A percentile compares a stretch with the other conserved stretches of the same genome.
These are phyloP conservation scores for Metrosideros polymorpha DNA, from an alignment of 441 rosid species.

Conservation along the genomic window DNA sequence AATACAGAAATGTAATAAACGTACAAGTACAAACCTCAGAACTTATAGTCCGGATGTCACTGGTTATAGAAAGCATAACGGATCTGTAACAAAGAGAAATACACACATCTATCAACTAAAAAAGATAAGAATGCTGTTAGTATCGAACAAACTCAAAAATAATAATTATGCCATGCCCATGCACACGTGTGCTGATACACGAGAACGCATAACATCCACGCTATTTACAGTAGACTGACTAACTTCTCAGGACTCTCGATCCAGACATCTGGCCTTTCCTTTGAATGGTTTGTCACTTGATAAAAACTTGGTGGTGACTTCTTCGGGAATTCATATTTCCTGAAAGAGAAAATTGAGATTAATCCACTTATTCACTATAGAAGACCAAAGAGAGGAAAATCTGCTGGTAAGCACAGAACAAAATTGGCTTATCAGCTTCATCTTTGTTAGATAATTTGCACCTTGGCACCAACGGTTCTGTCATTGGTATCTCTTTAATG, in stretches of 20 bases:
- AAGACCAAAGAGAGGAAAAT: background rate
- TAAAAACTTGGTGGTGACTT: slow-evolving; percentile 79
- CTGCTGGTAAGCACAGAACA: background rate
- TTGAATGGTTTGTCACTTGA: slow-evolving; percentile 78
- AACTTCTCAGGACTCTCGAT: slow-evolving; percentile 96
- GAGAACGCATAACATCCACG: background rate
- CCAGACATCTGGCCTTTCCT: slow-evolving; percentile 99
- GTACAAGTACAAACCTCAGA: slow-evolving; percentile 64
- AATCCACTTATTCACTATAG: background rate
- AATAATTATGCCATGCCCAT: background rate
- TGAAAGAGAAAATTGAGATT: slow-evolving; percentile 22
- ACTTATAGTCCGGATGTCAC: slow-evolving; percentile 91
- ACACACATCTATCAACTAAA: background rate
- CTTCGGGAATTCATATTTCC: slow-evolving; percentile 87
- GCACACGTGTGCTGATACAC: background rate
- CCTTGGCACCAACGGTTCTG: background rate
- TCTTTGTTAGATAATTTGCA: background rate
- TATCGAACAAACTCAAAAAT: background rate
- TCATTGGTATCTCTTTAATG: background rate
- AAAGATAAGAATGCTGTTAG: background rate
- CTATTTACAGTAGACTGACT: slow-evolving; percentile 10
- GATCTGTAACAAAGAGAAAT: slow-evolving; percentile 46
- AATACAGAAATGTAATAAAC: background rate
- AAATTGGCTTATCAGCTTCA: background rate
- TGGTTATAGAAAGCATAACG: slow-evolving; percentile 76